Base-by-base conservation (phyloP, 768 basidiomycete genomes). In the Mycena rosella region DNA sequence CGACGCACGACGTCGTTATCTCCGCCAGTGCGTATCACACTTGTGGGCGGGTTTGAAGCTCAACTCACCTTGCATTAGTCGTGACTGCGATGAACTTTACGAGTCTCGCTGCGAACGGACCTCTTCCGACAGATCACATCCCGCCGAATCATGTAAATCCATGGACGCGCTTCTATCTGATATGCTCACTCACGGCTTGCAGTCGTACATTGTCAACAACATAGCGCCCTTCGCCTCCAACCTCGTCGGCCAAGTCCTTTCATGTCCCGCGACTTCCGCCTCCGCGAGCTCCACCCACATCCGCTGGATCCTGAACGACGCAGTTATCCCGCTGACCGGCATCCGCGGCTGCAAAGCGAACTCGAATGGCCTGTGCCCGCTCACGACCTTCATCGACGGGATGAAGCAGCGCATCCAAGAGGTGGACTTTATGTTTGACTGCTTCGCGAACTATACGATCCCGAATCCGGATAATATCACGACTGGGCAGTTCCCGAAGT, bases 31-130 rank as follows among this genome's bases (percentile, higher is more conserved):
- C 18, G 84, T 75, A 11, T 18, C 22, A 24, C 38, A 20, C 34
- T 14, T 24, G 29, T 22, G 32, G 20, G 27, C 48, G 14, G 13
- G 29, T 30, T 42, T 7, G n/a, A n/a, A n/a, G n/a, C n/a, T n/a
- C n/a, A n/a, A n/a, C 30, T 3, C 65, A 5, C 54, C 5, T 48
- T 54, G 24, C 52, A 17, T n/a, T 11, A 87, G 89, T 91, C 53
- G 79, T 91, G 29, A 89, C 90, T 17, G 91, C 93, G 15, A 83
- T 95, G 76, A 93, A 94, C 72, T 80, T 95, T 68, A 87, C 91
- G 5, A 87, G 78, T 30, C 81, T 94, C 55, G 85, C 90, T 18
- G 81, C 78, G 14, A 78, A 79, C 22, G 93, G 92, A 0, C 91
- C 91, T 0, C 79, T 92, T 3, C 89, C 90, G 2, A 80, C 83